Evolutionary conservation across 2,329 filamentous ascomycete genomes (phyloP).

Genomic region (Paracamarosporium sp.): DNA sequence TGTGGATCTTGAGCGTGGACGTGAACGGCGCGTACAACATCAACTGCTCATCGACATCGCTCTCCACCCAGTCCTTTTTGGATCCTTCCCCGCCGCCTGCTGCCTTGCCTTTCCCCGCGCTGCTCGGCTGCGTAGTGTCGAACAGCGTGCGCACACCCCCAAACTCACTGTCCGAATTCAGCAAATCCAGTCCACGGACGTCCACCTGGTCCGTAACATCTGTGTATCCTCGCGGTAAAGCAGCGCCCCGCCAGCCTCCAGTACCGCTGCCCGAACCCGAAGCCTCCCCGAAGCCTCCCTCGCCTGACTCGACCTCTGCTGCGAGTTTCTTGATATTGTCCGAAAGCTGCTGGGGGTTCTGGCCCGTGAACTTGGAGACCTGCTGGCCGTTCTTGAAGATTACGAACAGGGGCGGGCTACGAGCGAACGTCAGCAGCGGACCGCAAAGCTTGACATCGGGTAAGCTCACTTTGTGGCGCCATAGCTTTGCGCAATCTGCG

Average conservation of each 20-base stretch:
- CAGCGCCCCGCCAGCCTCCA: conserved; percentile 73
- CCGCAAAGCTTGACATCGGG: conserved; percentile 1
- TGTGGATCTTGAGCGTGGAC: conserved; percentile 86
- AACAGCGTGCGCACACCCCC: conserved; percentile 79
- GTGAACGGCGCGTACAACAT: conserved; percentile 93
- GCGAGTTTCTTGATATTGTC: conserved; percentile 74
- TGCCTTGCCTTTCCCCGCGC: conserved; percentile 58
- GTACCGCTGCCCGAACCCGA: conserved; percentile 52
- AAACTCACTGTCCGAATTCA: conserved; percentile 83
- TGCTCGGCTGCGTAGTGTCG: conserved; percentile 69
- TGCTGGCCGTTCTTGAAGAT: conserved; percentile 73
- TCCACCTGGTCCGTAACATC: conserved; percentile 88
- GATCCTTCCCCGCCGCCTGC: conserved; percentile 60
- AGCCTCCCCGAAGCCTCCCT: conserved; percentile 50
- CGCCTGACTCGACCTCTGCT: conserved; percentile 63
- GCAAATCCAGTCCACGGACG: conserved; percentile 77
- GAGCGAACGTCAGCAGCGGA: conserved; percentile 16
- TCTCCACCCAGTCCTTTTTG: conserved; percentile 84
- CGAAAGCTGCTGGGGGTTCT: conserved; percentile 74
- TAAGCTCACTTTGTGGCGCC: conserved; percentile 67
- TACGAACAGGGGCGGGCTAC: conserved; percentile 86
- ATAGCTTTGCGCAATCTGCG: conserved; percentile 76
- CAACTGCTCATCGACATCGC: conserved; percentile 95
- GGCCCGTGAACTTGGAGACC: conserved; percentile 74
- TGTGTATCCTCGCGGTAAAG: conserved; percentile 78